Base-by-base conservation (phyloP, 805 yeast genomes). In the Ogataea naganishii region DNA sequence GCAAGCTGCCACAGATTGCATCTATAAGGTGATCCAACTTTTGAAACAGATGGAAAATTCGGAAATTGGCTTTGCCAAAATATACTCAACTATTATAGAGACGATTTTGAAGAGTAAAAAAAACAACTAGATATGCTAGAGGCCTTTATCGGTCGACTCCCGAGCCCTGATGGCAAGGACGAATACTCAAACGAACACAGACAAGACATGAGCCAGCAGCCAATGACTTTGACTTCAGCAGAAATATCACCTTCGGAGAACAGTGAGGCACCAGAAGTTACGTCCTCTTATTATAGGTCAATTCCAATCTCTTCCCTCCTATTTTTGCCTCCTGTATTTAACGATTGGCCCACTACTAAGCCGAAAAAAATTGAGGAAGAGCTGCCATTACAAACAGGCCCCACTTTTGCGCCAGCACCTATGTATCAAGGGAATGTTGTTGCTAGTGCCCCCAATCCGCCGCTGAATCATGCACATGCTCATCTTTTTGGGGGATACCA, bases 321-420 rank as follows among this genome's bases (percentile, higher is more conserved):
- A 6, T 25, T 20, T 25, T 11, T 25, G n/a, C 28, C 28, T 18
- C 28, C 28, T 10, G 28, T 18, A 17, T 25, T 25, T 12, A 16
- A 25, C 13, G 13, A 17, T 4, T 25, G 28, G 28, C n/a, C 28
- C 28, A 6, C 19, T 22, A 25, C 13, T 25, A 14, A 25, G 16
- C 6, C 18, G 28, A 17, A n/a, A n/a, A 7, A 23, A 23, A 4
- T n/a, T 23, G 15, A 16, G 14, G 7, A n/a, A 8, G n/a, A n/a
- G n/a, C n/a, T n/a, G n/a, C n/a, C n/a, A n/a, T n/a, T n/a, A n/a
- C n/a, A n/a, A n/a, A n/a, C n/a, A n/a, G n/a, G n/a, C n/a, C n/a
- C n/a, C n/a, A n/a, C n/a, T n/a, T n/a, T n/a, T n/a, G n/a, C n/a
- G n/a, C n/a, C n/a, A n/a, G n/a, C n/a, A n/a, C n/a, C n/a, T n/a